Conservation (phyloP, 768 basidiomycete genomes). For the Rhizopogon roseolus region DNA sequence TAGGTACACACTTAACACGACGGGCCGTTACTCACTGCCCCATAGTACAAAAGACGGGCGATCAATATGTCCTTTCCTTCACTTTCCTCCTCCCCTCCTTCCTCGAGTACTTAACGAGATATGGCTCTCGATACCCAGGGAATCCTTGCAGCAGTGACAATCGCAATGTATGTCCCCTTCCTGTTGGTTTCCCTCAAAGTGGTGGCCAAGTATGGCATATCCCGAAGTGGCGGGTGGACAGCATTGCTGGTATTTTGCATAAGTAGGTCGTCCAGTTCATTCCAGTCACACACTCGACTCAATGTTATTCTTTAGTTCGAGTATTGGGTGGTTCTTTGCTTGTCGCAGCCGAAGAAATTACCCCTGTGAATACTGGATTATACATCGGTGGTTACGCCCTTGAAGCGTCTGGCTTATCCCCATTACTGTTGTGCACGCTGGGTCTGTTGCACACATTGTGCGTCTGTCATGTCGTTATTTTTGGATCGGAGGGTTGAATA, state of each 20-base stretch:
- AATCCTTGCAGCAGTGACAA: slow-evolving; percentile 53
- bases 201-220: slow-evolving; percentile 49
- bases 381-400: slow-evolving; percentile 48
- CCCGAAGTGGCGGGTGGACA: slow-evolving; percentile 63
- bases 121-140: slow-evolving; percentile 38
- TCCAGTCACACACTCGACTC: not conserved
- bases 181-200: slow-evolving; percentile 40
- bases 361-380: slow-evolving; percentile 35
- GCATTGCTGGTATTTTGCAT: slow-evolving; percentile 57
- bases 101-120: slow-evolving; percentile 1
- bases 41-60: slow-evolving; percentile 13
- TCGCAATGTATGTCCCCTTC: slow-evolving; percentile 59
- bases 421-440: slow-evolving; percentile 31
- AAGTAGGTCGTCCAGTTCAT: slow-evolving; percentile 31
- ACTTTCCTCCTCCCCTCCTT: not conserved
- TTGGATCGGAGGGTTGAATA: slow-evolving; percentile 1
- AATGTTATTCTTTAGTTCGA: slow-evolving; percentile 37
- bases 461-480: slow-evolving; percentile 8
- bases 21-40: slow-evolving; percentile 14
- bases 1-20: no score
- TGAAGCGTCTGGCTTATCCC: slow-evolving; percentile 34
- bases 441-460: slow-evolving; percentile 32
- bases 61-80: not conserved
- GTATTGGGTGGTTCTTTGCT: slow-evolving; percentile 53
- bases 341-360: slow-evolving; percentile 46